These are phyloP conservation scores for Anthostomella pinea DNA, from an alignment of 2,329 filamentous ascomycete genomes.

Conservation along the genomic window DNA sequence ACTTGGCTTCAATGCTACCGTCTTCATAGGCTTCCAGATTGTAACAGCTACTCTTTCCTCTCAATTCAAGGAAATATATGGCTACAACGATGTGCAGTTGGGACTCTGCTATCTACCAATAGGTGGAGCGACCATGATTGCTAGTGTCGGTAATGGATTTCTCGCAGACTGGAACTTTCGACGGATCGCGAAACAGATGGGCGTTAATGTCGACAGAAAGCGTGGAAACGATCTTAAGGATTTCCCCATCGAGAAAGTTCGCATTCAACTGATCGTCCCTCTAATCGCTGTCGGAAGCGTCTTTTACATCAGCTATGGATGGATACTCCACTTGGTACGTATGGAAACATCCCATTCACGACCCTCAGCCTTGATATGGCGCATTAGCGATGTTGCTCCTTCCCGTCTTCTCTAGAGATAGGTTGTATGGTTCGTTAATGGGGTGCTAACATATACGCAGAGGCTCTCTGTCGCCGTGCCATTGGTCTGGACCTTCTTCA, in stretches of 20 bases:
- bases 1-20: conserved; percentile 48
- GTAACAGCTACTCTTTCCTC: conserved; percentile 52
- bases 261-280: conserved; percentile 53
- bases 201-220: conserved; percentile 58
- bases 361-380: too few species aligned
- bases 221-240: conserved; percentile 49
- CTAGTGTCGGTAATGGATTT: conserved; percentile 54
- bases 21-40: conserved; percentile 57
- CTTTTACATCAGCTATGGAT: conserved; percentile 55
- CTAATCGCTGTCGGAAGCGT: conserved; percentile 53
- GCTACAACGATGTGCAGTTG: conserved; percentile 48
- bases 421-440: too few species aligned
- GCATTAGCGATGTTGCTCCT: too few species aligned
- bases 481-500: conserved; percentile 53
- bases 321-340: conserved; percentile 58
- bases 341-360: too few species aligned
- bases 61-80: conserved; percentile 49
- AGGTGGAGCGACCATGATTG: conserved; percentile 47
- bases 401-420: too few species aligned
- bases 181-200: conserved; percentile 59
- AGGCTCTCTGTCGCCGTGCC: conserved; percentile 52
- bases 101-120: conserved; percentile 56
- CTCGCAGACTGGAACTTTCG: conserved; percentile 68
- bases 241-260: conserved; percentile 55
- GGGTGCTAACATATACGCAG: too few species aligned